Conservation (phyloP, 768 basidiomycete species). For the Russula ochroleuca region DNA sequence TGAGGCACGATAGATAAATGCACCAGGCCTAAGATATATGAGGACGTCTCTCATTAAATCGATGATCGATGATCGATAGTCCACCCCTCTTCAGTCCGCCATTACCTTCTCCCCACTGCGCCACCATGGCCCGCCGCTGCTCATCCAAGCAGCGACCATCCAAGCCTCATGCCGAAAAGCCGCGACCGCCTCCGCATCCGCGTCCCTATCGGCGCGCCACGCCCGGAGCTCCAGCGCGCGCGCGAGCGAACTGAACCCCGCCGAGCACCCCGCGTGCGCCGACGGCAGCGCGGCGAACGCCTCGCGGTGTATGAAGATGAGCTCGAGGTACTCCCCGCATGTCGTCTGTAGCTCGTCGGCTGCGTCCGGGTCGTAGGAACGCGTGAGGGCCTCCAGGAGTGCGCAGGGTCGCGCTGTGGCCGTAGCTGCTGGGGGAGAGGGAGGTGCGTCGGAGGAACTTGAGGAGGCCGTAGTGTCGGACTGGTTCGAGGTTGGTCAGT, state of each 20-base stretch:
- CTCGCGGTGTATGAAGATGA: slow-evolving; percentile 73
- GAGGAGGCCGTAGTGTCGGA: slow-evolving; percentile 28
- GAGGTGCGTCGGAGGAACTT: slow-evolving; percentile 25
- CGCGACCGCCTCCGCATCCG: slow-evolving; percentile 62
- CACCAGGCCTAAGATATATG: not conserved
- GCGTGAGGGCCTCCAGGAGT: slow-evolving; percentile 33
- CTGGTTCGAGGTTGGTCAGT: not conserved
- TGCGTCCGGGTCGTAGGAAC: slow-evolving; percentile 27
- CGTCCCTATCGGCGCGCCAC: slow-evolving; percentile 68
- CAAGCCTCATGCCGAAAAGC: slow-evolving; percentile 69
- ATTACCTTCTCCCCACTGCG: slow-evolving; percentile 17
- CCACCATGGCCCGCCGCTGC: slow-evolving; percentile 28
- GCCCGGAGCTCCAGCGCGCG: slow-evolving; percentile 55
- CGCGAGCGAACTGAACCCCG: slow-evolving; percentile 63
- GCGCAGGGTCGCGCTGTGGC: slow-evolving; percentile 29
- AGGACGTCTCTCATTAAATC: not conserved
- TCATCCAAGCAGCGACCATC: slow-evolving; percentile 40
- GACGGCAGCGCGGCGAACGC: slow-evolving; percentile 57
- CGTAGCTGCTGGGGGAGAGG: not conserved
- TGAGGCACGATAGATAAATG: slow-evolving; percentile 1
- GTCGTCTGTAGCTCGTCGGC: slow-evolving; percentile 46
- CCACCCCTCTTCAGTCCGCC: slow-evolving; percentile 1
- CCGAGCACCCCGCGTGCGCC: slow-evolving; percentile 60
- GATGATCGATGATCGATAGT: not conserved
- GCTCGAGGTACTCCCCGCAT: slow-evolving; percentile 71